These are phyloP conservation scores for Annulohypoxylon bovei DNA, from an alignment of 495 filamentous ascomycete genomes.

Conservation along the genomic window DNA sequence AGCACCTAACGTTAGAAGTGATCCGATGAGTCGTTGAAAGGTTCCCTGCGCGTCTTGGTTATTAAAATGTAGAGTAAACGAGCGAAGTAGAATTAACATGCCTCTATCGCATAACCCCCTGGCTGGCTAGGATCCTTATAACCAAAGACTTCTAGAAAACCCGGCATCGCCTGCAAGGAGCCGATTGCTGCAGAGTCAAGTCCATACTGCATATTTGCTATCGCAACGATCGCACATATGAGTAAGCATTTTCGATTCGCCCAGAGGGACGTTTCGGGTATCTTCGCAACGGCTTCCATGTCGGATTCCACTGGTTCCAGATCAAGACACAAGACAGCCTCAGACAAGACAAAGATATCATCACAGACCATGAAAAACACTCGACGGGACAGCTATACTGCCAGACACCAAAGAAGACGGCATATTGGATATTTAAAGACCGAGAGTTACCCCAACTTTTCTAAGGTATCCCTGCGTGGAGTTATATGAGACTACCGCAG, in stretches of 20 bases:
- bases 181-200: conserved; percentile 55
- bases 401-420: background rate
- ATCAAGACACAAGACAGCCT: background rate
- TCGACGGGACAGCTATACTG: background rate
- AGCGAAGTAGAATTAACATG: background rate
- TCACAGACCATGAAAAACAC: background rate
- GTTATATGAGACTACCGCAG: conserved; percentile 16
- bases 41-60: conserved; percentile 35
- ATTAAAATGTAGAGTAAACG: conserved; percentile 12
- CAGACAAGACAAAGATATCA: background rate
- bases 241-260: conserved; percentile 52
- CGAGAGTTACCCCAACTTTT: conserved; percentile 36
- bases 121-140: conserved; percentile 50
- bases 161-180: conserved; percentile 56
- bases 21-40: conserved; percentile 55
- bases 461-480: conserved; percentile 12
- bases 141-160: conserved; percentile 58
- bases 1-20: conserved; percentile 54
- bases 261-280: conserved; percentile 53
- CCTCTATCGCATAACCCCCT: conserved; percentile 48
- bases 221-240: conserved; percentile 52
- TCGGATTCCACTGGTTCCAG: background rate
- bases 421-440: conserved; percentile 3
- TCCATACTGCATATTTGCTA: conserved; percentile 58
- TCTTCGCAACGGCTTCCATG: conserved; percentile 32